These are phyloP conservation scores for Russula sp. DNA, from an alignment of 768 basidiomycete genomes.

Conservation along the genomic window DNA sequence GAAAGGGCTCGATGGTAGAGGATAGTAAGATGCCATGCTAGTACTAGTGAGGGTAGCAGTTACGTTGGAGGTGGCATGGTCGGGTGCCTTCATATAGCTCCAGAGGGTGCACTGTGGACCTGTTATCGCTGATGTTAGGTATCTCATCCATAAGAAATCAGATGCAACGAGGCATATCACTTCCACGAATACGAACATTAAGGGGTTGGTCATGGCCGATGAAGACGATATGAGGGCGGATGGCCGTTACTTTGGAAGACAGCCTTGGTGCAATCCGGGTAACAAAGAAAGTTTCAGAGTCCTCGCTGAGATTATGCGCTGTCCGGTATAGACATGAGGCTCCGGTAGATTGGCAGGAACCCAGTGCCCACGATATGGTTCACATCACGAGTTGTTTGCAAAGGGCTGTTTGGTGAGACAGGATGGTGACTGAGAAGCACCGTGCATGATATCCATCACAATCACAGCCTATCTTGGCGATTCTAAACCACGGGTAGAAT, in stretches of 20 bases:
- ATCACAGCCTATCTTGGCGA: conserved; percentile 12
- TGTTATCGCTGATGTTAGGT: not conserved
- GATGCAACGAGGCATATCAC: not conserved
- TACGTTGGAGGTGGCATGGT: not conserved
- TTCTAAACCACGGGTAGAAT: not conserved
- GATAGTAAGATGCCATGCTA: conserved; percentile 8
- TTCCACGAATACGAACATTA: not conserved
- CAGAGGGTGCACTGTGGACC: not conserved
- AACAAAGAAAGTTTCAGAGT: not conserved
- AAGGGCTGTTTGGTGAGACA: not conserved
- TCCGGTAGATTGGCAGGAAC: not conserved
- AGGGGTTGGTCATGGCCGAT: not conserved
- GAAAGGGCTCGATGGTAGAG: not conserved
- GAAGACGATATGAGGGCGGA: not conserved
- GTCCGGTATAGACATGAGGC: not conserved
- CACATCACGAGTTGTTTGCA: not conserved
- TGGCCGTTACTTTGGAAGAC: not conserved
- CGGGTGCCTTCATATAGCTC: conserved; percentile 1
- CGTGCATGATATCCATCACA: not conserved
- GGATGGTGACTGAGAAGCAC: not conserved
- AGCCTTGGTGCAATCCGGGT: not conserved
- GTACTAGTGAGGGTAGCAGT: not conserved
- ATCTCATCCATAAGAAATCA: not conserved
- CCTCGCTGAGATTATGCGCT: not conserved
- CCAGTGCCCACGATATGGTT: not conserved